These are phyloP conservation scores for Lagerstroemia speciosa DNA, from an alignment of 345 rosid species.

Conservation along the genomic window DNA sequence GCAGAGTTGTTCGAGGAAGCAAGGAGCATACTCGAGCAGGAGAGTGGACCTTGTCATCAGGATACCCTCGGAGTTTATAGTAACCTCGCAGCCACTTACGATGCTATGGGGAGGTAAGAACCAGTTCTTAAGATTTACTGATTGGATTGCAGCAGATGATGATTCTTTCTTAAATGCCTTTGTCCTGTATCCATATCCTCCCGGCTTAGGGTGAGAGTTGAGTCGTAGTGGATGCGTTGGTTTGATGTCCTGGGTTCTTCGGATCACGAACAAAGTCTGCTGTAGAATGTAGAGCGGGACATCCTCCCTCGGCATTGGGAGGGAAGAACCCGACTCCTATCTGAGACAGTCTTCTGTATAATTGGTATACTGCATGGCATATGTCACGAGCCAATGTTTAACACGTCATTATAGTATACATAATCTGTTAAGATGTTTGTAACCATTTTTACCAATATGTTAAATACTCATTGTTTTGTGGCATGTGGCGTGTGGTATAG, in stretches of 20 bases:
- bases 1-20: conserved; percentile 93
- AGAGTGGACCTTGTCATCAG: conserved; percentile 90
- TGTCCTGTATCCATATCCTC: not conserved
- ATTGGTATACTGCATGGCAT: too few species aligned
- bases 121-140: not conserved
- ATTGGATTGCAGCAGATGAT: not conserved
- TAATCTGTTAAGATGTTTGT: too few species aligned
- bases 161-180: not conserved
- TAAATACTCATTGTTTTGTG: too few species aligned
- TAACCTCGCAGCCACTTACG: conserved; percentile 98
- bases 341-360: too few species aligned
- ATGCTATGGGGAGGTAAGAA: conserved; percentile 95
- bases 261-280: not conserved
- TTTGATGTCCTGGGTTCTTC: too few species aligned
- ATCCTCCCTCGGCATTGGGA: not conserved
- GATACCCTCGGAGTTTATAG: conserved; percentile 97
- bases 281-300: not conserved
- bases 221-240: not conserved
- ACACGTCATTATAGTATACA: too few species aligned
- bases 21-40: conserved; percentile 74
- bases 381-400: too few species aligned
- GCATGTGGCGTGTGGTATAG: too few species aligned
- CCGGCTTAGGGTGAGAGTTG: not conserved
- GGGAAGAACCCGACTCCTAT: not conserved
- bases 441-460: too few species aligned